Conservation (phyloP, 495 filamentous ascomycete genomes). For the Wilcoxina mikolae region DNA sequence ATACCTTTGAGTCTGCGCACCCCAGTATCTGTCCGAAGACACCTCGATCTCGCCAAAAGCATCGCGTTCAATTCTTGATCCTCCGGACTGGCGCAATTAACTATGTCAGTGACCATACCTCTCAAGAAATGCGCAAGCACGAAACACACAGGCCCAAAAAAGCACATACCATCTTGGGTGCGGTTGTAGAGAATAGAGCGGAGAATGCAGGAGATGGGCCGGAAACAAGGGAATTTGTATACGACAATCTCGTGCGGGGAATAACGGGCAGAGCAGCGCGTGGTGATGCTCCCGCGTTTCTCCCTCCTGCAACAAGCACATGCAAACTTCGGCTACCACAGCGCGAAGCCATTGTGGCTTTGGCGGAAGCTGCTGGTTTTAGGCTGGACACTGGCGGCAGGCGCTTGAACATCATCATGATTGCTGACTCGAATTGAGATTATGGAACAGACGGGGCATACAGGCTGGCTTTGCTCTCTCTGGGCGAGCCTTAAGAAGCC, state of each 20-base stretch:
- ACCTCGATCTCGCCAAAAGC: constrained; percentile 96
- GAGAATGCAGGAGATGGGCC: neutral
- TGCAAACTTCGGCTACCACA: neutral
- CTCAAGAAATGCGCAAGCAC: neutral
- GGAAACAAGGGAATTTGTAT: neutral
- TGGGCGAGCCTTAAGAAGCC: neutral
- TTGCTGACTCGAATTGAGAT: neutral
- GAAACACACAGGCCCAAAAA: neutral
- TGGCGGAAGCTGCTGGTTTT: neutral
- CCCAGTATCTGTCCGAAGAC: constrained; percentile 91
- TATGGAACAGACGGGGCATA: neutral
- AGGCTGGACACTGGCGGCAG: too few species aligned
- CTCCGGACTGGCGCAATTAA: neutral
- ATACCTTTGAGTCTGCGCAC: constrained; percentile 88
- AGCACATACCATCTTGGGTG: constrained; percentile 19
- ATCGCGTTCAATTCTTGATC: constrained; percentile 73
- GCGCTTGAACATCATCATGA: neutral
- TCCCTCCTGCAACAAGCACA: neutral
- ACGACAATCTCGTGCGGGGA: neutral
- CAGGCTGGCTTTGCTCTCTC: neutral
- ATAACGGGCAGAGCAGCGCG: too few species aligned
- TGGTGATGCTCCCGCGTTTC: neutral
- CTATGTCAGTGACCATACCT: neutral
- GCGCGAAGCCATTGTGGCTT: too few species aligned
- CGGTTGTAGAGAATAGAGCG: constrained; percentile 18